A percentile compares a stretch with the other conserved stretches of the same genome.
These are phyloP conservation scores for Daldinia childiae DNA, from an alignment of 495 filamentous ascomycete species.

Conservation along the genomic window DNA sequence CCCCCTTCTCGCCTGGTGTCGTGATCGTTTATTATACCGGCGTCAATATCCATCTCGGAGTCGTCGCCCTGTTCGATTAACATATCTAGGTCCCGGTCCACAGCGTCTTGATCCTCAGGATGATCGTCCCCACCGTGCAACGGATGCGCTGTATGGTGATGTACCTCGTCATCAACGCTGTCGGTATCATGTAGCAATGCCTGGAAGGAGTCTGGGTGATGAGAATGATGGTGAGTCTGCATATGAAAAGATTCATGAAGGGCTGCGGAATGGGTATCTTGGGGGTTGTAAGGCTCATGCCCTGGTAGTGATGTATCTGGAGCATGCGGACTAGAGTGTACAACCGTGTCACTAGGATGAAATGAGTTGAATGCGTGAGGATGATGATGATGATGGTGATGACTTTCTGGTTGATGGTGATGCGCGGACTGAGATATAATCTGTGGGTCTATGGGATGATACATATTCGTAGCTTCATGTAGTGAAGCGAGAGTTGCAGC, in stretches of 20 bases:
- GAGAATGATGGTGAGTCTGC: slow-evolving; percentile 40
- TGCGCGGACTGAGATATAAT: slow-evolving; percentile 55
- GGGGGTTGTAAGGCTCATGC: slow-evolving; percentile 35
- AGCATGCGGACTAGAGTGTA: slow-evolving; percentile 30
- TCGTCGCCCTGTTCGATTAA: slow-evolving; percentile 52
- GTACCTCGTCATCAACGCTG: slow-evolving; percentile 16
- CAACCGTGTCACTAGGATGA: slow-evolving; percentile 25
- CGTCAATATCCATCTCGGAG: slow-evolving; percentile 45
- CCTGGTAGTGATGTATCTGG: slow-evolving; percentile 30
- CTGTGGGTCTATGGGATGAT: slow-evolving; percentile 62
- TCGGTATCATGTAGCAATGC: slow-evolving; percentile 53
- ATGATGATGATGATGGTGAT: slow-evolving; percentile 31
- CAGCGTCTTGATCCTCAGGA: slow-evolving; percentile 50
- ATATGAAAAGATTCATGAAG: slow-evolving; percentile 23
- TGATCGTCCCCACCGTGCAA: slow-evolving; percentile 26
- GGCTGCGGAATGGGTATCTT: slow-evolving; percentile 24
- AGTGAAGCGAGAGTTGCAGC: slow-evolving; percentile 41
- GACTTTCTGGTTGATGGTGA: slow-evolving; percentile 26
- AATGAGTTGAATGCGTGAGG: slow-evolving; percentile 38
- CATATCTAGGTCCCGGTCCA: slow-evolving; percentile 63
- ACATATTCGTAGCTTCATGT: slow-evolving; percentile 45
- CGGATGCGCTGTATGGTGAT: slow-evolving; percentile 29
- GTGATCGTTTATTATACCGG: slow-evolving; percentile 9
- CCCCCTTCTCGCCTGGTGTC: background rate
- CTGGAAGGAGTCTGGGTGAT: slow-evolving; percentile 53